A percentile compares a stretch with the other conserved stretches of the same genome.
phyloP scores from a whole-genome alignment of 768 basidiomycete species.

The Baorangia bicolor region DNA sequence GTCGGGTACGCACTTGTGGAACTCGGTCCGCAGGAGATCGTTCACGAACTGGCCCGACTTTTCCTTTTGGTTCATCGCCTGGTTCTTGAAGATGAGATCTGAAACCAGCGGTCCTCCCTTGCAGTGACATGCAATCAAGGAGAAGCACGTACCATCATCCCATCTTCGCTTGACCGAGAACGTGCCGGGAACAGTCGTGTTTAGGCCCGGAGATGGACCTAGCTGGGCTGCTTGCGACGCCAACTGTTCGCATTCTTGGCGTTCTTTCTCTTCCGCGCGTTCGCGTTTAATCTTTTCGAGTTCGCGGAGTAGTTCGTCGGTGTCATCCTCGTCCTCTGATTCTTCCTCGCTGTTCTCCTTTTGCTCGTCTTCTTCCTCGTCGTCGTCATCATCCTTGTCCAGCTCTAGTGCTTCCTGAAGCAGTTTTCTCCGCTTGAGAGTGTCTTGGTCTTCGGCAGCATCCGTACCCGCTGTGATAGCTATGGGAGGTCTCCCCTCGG shows the following conservation, averaged over 20 bases:
- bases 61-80: constrained; percentile 69
- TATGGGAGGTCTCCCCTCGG: constrained; percentile 58
- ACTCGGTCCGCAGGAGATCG: constrained; percentile 90
- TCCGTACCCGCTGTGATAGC: constrained; percentile 29
- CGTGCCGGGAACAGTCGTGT: constrained; percentile 73
- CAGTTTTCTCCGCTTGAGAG: constrained; percentile 82
- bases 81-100: constrained; percentile 99
- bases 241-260: constrained; percentile 74
- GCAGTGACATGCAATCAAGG: background rate
- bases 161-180: constrained; percentile 92
- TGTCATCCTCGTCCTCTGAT: constrained; percentile 60
- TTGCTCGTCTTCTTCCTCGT: constrained; percentile 50
- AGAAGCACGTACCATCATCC: constrained; percentile 76
- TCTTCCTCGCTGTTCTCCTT: constrained; percentile 52
- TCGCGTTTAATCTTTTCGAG: constrained; percentile 99
- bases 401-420: constrained; percentile 83
- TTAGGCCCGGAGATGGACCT: constrained; percentile 71
- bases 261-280: constrained; percentile 87
- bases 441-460: constrained; percentile 56
- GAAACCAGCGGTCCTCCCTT: constrained; percentile 2
- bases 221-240: constrained; percentile 63
- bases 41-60: constrained; percentile 88
- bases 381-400: constrained; percentile 88
- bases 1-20: constrained; percentile 70
- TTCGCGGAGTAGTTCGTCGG: constrained; percentile 90